A percentile compares a stretch with the other conserved stretches of the same genome.
Conservation (phyloP, 2,329 filamentous ascomycete species). For the Fusarium xyrophilum region DNA sequence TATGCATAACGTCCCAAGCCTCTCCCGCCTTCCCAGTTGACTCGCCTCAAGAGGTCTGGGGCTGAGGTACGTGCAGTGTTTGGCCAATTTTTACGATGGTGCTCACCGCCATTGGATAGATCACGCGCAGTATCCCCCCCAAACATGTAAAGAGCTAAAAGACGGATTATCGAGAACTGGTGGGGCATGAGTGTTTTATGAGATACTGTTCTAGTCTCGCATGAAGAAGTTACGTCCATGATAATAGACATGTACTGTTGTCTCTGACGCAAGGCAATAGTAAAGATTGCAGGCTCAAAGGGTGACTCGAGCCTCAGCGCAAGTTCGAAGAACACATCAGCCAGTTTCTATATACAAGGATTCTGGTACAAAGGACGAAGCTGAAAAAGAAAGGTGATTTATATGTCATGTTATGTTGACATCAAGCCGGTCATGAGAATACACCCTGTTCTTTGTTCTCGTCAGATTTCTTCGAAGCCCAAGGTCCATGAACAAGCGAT, state of each 20-base stretch:
- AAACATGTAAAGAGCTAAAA: not conserved
- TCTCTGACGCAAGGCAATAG: no score
- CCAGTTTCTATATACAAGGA: no score
- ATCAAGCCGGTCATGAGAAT: accelerated
- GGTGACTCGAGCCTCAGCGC: accelerated
- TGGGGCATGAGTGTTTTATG: no score
- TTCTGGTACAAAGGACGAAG: no score
- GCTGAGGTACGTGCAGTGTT: no score
- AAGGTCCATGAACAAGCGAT: accelerated
- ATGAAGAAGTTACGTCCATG: accelerated
- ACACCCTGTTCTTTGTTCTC: accelerated
- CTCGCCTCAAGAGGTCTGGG: accelerated
- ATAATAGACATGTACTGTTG: no score
- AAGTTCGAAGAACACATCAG: no score
- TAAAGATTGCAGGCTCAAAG: accelerated
- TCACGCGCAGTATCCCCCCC: not conserved
- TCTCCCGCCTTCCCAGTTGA: not conserved
- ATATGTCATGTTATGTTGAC: not conserved
- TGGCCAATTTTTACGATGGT: not conserved
- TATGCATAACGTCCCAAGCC: not conserved
- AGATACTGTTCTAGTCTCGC: no score
- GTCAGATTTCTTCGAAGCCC: accelerated
- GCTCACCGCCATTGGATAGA: not conserved
- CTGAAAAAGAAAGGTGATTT: accelerated
- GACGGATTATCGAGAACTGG: accelerated